These are phyloP conservation scores for Beauveria varroae DNA, from an alignment of 2,329 filamentous ascomycete genomes.

Conservation along the genomic window DNA sequence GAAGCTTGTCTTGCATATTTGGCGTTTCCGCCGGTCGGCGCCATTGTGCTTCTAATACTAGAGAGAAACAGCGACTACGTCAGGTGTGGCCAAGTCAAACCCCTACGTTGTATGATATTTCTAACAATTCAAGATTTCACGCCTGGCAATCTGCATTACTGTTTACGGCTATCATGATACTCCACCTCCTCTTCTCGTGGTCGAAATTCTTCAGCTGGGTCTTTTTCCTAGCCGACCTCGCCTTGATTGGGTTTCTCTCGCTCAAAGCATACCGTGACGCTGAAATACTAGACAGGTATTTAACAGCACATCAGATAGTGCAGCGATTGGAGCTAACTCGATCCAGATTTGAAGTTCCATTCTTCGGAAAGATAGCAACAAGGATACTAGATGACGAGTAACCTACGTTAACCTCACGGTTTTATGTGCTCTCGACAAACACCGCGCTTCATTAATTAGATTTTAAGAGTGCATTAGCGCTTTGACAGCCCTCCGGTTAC, in stretches of 20 bases:
- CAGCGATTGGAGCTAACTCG: constrained; percentile 14
- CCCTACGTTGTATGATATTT: neutral
- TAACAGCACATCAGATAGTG: constrained; percentile 7
- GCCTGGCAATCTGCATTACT: constrained; percentile 89
- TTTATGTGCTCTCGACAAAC: neutral
- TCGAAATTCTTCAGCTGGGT: constrained; percentile 77
- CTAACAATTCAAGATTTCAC: constrained; percentile 56
- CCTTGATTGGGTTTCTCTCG: constrained; percentile 67
- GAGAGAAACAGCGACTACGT: constrained; percentile 98
- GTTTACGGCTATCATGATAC: constrained; percentile 65
- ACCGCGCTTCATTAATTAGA: neutral
- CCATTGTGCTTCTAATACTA: constrained; percentile 72
- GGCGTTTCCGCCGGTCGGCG: constrained; percentile 74
- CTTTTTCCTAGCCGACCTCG: constrained; percentile 68
- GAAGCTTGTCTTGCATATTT: constrained; percentile 90
- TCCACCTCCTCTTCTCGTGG: constrained; percentile 85
- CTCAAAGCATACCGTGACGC: constrained; percentile 79
- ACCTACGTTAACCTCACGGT: neutral
- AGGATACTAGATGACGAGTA: constrained; percentile 83
- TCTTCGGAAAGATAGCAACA: constrained; percentile 79
- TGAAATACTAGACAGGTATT: constrained; percentile 54
- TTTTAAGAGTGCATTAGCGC: neutral
- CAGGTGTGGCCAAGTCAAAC: constrained; percentile 45
- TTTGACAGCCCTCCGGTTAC: neutral
- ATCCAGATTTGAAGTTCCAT: constrained; percentile 71